phyloP scores from a whole-genome alignment of 1,284 basidiomycete species.

The Ceratobasidium sp. region DNA sequence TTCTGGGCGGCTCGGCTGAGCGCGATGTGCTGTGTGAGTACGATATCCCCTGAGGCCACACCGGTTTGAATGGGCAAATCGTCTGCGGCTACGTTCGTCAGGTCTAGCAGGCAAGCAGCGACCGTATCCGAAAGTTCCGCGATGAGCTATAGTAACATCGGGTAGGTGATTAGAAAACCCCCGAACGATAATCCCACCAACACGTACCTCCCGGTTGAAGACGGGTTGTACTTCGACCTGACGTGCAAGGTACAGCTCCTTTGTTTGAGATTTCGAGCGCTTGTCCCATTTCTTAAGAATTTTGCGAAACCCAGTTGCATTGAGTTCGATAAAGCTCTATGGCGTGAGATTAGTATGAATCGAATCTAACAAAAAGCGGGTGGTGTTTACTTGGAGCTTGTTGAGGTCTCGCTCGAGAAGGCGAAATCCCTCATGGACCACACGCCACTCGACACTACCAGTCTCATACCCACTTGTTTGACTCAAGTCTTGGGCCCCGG shows the following conservation, averaged over 20 bases:
- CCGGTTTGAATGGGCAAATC: slow-evolving; percentile 21
- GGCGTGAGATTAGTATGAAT: neutral
- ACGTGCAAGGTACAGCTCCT: slow-evolving; percentile 95
- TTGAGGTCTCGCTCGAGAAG: slow-evolving; percentile 96
- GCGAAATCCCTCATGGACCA: slow-evolving; percentile 96
- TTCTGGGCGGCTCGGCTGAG: slow-evolving; percentile 70
- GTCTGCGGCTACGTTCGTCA: slow-evolving; percentile 77
- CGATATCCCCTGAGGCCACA: slow-evolving; percentile 59
- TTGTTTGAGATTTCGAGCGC: slow-evolving; percentile 92
- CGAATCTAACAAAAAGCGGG: slow-evolving; percentile 8
- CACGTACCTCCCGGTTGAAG: slow-evolving; percentile 90
- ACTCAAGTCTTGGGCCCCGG: slow-evolving; percentile 72
- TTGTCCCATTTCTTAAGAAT: slow-evolving; percentile 99
- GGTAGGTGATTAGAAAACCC: slow-evolving; percentile 3
- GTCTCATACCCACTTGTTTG: slow-evolving; percentile 63
- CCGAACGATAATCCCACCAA: slow-evolving; percentile 37
- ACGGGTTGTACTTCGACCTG: slow-evolving; percentile 99
- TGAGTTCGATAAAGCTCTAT: slow-evolving; percentile 97
- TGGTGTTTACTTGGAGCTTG: slow-evolving; percentile 84
- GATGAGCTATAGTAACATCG: slow-evolving; percentile 73
- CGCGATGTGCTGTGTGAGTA: slow-evolving; percentile 79
- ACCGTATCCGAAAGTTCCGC: slow-evolving; percentile 96
- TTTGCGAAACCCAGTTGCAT: slow-evolving; percentile 97
- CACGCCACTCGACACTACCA: slow-evolving; percentile 89
- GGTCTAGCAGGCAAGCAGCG: slow-evolving; percentile 91